Evolutionary conservation across 257 asterid genomes (phyloP).

Genomic region (Nyctanthes arbortristis): DNA sequence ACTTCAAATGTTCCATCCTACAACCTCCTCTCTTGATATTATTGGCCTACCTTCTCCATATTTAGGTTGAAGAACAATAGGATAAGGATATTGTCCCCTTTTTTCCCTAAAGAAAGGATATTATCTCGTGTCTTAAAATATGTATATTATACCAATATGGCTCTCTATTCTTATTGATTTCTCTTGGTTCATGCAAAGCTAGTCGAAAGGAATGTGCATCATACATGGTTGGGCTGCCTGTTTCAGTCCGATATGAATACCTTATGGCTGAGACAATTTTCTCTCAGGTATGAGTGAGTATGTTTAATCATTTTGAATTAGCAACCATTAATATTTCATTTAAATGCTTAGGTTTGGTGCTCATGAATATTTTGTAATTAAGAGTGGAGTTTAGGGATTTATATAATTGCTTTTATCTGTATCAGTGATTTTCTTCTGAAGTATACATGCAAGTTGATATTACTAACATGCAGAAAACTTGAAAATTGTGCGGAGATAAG

Average conservation of each 20-base stretch:
- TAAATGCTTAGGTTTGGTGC: background rate
- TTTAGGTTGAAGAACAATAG: background rate
- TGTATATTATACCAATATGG: constrained; percentile 5
- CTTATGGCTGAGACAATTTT: constrained; percentile 99
- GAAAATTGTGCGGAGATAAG: background rate
- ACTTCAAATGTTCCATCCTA: background rate
- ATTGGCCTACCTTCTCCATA: background rate
- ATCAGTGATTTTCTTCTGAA: background rate
- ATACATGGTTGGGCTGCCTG: constrained; percentile 96
- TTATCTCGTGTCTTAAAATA: background rate
- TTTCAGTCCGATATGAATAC: constrained; percentile 91
- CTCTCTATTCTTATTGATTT: constrained; percentile 39
- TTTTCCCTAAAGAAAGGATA: no score
- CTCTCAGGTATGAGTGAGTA: constrained; percentile 96
- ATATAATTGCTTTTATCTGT: background rate
- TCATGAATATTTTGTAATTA: background rate
- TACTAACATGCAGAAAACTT: background rate
- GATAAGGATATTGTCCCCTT: background rate
- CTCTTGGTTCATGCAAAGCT: constrained; percentile 82
- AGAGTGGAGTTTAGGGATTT: background rate
- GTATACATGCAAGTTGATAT: background rate
- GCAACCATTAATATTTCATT: background rate
- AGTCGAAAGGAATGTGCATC: constrained; percentile 99
- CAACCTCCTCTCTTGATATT: background rate
- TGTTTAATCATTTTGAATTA: background rate